phyloP scores from a whole-genome alignment of 352 stramenopile species.

The Lagenidium giganteum region DNA sequence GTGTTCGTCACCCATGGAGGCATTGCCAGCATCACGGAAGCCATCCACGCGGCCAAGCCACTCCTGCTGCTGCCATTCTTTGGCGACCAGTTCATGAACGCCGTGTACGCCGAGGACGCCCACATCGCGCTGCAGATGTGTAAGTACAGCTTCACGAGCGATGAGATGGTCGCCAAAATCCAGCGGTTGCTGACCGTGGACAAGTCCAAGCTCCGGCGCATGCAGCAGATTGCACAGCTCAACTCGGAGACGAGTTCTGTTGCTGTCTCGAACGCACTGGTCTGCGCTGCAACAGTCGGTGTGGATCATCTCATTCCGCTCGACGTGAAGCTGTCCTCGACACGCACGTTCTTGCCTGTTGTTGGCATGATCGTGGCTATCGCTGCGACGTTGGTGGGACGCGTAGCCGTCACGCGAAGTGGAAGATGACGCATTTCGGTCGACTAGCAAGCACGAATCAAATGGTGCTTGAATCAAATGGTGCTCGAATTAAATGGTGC shows the following conservation, averaged over 20 bases:
- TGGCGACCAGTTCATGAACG: conserved; percentile 21
- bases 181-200: conserved; percentile 11
- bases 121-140: conserved; percentile 15
- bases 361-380: too few species aligned
- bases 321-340: conserved; percentile 14
- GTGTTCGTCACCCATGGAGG: conserved; percentile 16
- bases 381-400: too few species aligned
- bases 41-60: conserved; percentile 16
- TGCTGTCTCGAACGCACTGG: conserved; percentile 15
- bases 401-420: too few species aligned
- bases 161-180: conserved; percentile 16
- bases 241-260: conserved; percentile 13
- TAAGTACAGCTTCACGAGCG: conserved; percentile 20
- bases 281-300: conserved; percentile 14
- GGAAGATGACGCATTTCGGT: too few species aligned
- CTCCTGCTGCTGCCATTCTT: conserved; percentile 19
- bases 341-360: too few species aligned
- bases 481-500: too few species aligned
- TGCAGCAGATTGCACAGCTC: conserved; percentile 16
- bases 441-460: too few species aligned
- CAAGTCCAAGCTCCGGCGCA: too few species aligned
- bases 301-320: conserved; percentile 17
- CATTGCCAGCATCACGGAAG: conserved; percentile 16
- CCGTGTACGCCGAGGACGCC: conserved; percentile 12
- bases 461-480: too few species aligned